Base-by-base conservation (phyloP, 2,329 filamentous ascomycete genomes). In the Dactylellina sp. region DNA sequence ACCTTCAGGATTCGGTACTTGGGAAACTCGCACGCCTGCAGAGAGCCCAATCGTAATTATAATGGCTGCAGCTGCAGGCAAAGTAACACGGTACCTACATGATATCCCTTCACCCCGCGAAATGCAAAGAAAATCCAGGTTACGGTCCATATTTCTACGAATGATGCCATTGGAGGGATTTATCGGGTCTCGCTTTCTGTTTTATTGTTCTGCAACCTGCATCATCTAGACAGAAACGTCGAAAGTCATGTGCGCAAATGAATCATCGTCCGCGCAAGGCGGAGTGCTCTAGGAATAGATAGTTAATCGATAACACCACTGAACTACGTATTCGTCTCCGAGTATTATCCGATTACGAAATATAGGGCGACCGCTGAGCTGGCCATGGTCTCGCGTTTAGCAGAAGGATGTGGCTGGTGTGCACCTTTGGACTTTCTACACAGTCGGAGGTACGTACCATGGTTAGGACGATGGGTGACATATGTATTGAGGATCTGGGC, bases 241-340 rank as follows among this genome's bases (percentile, higher is more conserved):
- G 28, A 32, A 11, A 35, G 56, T 61, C 64, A 56, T 12, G 47
- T 70, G 64, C 61, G 39, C 64, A 7, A 11, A 55, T 70, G 64
- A 70, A 61, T 70, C 64, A 70, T 56, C 46, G 24, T 12, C 11
- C 20, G 14, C 32, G 39, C 53, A 24, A 50, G 55, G 55, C 64
- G 56, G 25, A 55, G 28, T 32, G n/a, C 35, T 24, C 12, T 44
- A 24, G 24, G 46, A 46, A n/a, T n/a, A n/a, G n/a, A n/a, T n/a
- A n/a, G n/a, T n/a, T n/a, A n/a, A n/a, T n/a, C n/a, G n/a, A n/a
- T n/a, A n/a, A n/a, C n/a, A n/a, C n/a, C n/a, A n/a, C n/a, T n/a
- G n/a, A n/a, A n/a, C n/a, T n/a, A n/a, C n/a, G n/a, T n/a, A n/a
- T 32, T 32, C 28, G 28, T 9, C 28, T n/a, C n/a, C n/a, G n/a